Evolutionary conservation across 345 rosid species (phyloP), one percentile per base, ranked within the genome.

Genomic region (Boechera retrofracta): DNA sequence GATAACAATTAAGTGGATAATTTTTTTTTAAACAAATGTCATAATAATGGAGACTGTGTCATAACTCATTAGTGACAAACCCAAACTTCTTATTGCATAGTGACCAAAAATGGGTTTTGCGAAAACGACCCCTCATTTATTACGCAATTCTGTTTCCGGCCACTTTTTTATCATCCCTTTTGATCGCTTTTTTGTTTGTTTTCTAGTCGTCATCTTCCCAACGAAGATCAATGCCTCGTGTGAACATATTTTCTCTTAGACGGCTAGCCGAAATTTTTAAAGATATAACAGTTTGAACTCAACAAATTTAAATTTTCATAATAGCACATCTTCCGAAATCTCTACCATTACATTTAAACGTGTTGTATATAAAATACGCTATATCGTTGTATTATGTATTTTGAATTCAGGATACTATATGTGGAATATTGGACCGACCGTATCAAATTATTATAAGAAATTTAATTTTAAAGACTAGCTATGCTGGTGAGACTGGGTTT

Each of bases 211-310:
- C 69, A 9, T 51, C 62, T 38, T 44, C 13, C 31, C 33, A 33
- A 28, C 29, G 36, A 75, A 67, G 74, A 68, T 58, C 31, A n/a
- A 8, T 33, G 62, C 16, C 18, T 70, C 49, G 80, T 77, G 76
- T 77, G 80, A 77, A 64, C 80, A 71, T 18, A 16, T 54, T 52
- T 64, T 64, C 13, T 53, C 15, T 54, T 69, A 36, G 49, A 62
- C 76, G 80, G 53, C 59, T 63, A 64, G 76, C 80, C 80, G 72
- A 63, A 55, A n/a, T 63, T 54, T 54, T 1, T 10, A 24, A 54
- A 51, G 55, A 51, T 69, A 10, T 39, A 52, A 41, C 10, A 44
- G 6, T 70, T 53, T 10, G 26, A 33, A 7, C 31, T 2, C 6
- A 35, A 26, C 33, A 10, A 47, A 42, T 33, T 32, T 10, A 7